Base-by-base conservation (phyloP, 331 rosid genomes). In the Cucumis variabilis region DNA sequence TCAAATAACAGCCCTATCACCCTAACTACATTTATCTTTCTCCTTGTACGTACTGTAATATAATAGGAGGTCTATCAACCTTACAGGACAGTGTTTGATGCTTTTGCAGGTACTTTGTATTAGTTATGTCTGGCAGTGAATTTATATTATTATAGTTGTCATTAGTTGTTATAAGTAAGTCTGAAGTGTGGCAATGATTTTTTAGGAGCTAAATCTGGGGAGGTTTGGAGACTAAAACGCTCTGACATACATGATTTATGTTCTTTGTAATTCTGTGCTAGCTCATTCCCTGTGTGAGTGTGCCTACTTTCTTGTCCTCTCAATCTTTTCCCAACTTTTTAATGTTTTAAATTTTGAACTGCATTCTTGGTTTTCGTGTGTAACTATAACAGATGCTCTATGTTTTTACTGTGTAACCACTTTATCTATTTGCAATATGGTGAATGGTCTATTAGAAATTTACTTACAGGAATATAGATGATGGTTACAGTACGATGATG, bases 101-200 rank as follows among this genome's bases (percentile, higher is more conserved):
- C 96, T 89, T 62, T 96, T 91, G 83, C 98, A 88, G 99, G 99
- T 92, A 83, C 89, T 55, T 41, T 65, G 11, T 5, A 67, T 24
- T 67, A 24, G 28, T 44, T 75, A 37, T 3, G 53, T 17, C 11
- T 37, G 51, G 8, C 20, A 41, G 80, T 37, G 41, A 41, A 24
- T 10, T 41, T 41, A 41, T 41, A 41, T 41, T 41, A 7, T 41
- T 5, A 7, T 41, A 5, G 46, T 41, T 41, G 7, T 41, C 7
- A 41, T 41, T 41, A 41, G 46, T 75, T 75, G 11, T 74, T 0
- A 74, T 1, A 27, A 41, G 2, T 41, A 41, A 41, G 0, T 41
- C 0, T 21, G 50, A 21, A 74, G 55, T 21, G 28, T 44, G 19
- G 19, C 51, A 23, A 17, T 44, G 9, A 20, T 41, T 20, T 6